Base-by-base conservation (phyloP, 2,329 filamentous ascomycete genomes). In the Fusarium siculi region DNA sequence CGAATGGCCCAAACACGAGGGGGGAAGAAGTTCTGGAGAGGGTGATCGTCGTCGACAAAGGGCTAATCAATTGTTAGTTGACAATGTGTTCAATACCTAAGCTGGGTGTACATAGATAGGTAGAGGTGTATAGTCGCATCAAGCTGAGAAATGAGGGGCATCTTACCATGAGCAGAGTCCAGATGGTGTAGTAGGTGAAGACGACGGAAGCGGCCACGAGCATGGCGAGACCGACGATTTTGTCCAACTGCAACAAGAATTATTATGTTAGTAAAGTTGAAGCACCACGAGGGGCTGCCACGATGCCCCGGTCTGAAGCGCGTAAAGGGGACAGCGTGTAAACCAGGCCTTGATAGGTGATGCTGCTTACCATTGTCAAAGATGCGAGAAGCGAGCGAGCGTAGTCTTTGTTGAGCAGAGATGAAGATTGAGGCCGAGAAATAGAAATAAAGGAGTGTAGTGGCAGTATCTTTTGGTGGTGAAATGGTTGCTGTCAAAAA, bases 1-100 rank as follows among this genome's bases (percentile, higher is more conserved):
- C 96, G 95, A 82, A 99, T 97, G 69, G 96, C 96, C 96, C 96
- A 99, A 82, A 97, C 95, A 82, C 96, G 95, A 52, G 96, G 96
- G 71, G 94, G 96, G 87, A 99, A 99, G 86, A 98, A 89, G 82
- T 93, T 93, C 82, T 99, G 96, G 66, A 98, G 92, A 64, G 94
- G 92, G 84, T 99, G 96, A 82, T 94, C 94, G 65, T 93, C 90
- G 84, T 99, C 96, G 84, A 99, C 96, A 83, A 99, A 99, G 81
- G 96, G 96, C 96, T 99, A 74, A 62, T 55, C 39, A 53, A 50
- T 64, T 63, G 69, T 76, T 65, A 78, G 68, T 49, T 43, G n/a
- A 59, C 25, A 36, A 23, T 9, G 23, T 47, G 39, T 69, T 25
- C 28, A 32, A 32, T 40, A 46, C 44, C 50, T n/a, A 42, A 21